Percentiles rank a stretch among this genome's conserved stretches.
Evolutionary conservation across 2,329 filamentous ascomycete species (phyloP).

Genomic region (Drechslerella stenobrocha): DNA sequence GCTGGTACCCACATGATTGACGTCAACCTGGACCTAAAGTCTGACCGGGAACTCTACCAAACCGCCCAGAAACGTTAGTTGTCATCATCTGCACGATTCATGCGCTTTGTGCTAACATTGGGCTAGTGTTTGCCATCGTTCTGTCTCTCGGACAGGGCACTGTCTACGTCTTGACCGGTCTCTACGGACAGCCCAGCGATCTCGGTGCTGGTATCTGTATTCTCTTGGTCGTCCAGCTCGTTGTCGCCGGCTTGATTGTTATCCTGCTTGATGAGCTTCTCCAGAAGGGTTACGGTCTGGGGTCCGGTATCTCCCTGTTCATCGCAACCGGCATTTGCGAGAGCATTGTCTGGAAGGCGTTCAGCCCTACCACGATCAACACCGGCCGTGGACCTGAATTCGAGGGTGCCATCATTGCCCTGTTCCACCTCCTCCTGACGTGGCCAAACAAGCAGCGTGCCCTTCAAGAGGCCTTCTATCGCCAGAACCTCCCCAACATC

Average conservation of each 20-base stretch:
- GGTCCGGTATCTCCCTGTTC: constrained; percentile 98
- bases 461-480: constrained; percentile 97
- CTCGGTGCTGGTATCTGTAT: constrained; percentile 98
- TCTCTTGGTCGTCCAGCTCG: constrained; percentile 94
- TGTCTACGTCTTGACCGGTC: constrained; percentile 96
- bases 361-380: constrained; percentile 99
- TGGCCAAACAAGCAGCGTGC: constrained; percentile 99
- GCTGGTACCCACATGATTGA: constrained; percentile 99
- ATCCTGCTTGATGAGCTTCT: constrained; percentile 98
- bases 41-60: constrained; percentile 99
- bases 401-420: constrained; percentile 94
- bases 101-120: constrained; percentile 14
- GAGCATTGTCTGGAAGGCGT: constrained; percentile 99
- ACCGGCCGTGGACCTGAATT: constrained; percentile 98
- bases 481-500: constrained; percentile 98
- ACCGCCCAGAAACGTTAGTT: constrained; percentile 83
- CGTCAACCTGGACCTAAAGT: constrained; percentile 99
- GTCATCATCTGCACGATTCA: constrained; percentile 2
- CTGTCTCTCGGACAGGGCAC: constrained; percentile 96
- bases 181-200: constrained; percentile 94
- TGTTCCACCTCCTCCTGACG: constrained; percentile 96
- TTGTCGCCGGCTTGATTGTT: constrained; percentile 96
- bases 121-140: constrained; percentile 80
- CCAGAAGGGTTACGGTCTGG: constrained; percentile 98
- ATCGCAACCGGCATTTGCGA: constrained; percentile 99